phyloP scores from a whole-genome alignment of 1,139 yeast genomes.

The Torulaspora pretoriensis region DNA sequence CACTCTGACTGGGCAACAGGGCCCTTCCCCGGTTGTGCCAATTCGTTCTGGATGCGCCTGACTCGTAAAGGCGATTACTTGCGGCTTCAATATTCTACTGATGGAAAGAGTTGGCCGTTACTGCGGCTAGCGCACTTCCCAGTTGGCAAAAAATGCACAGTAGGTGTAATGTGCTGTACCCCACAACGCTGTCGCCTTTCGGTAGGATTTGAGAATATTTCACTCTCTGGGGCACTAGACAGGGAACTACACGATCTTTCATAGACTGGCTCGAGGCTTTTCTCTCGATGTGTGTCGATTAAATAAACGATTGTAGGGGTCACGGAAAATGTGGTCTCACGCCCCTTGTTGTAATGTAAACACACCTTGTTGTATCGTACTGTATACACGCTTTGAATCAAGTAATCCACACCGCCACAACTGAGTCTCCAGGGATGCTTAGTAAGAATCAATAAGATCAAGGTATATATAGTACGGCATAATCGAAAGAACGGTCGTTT shows the following conservation, averaged over 20 bases:
- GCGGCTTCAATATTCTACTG: conserved; percentile 7
- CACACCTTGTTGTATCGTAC: too few species aligned
- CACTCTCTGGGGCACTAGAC: conserved; percentile 1
- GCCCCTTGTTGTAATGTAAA: too few species aligned
- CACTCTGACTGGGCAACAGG: conserved; percentile 11
- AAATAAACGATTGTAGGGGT: too few species aligned
- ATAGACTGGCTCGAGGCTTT: background rate
- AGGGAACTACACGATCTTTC: conserved; percentile 8
- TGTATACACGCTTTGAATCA: too few species aligned
- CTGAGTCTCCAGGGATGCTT: too few species aligned
- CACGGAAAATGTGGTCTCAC: too few species aligned
- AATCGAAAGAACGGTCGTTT: too few species aligned
- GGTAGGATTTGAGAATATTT: conserved; percentile 7
- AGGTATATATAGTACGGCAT: too few species aligned
- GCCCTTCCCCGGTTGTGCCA: background rate
- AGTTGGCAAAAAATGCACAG: conserved; percentile 5
- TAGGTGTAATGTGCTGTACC: conserved; percentile 10
- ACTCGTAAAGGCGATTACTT: conserved; percentile 5
- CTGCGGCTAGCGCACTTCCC: conserved; percentile 9
- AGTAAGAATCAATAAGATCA: too few species aligned
- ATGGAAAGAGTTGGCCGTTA: conserved; percentile 8
- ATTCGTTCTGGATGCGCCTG: conserved; percentile 8
- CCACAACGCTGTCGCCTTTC: conserved; percentile 8
- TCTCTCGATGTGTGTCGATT: too few species aligned
- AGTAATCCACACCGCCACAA: too few species aligned